Conservation (phyloP, 371 early-diverging fungal genomes). For the Syncephalastrum racemosum region DNA sequence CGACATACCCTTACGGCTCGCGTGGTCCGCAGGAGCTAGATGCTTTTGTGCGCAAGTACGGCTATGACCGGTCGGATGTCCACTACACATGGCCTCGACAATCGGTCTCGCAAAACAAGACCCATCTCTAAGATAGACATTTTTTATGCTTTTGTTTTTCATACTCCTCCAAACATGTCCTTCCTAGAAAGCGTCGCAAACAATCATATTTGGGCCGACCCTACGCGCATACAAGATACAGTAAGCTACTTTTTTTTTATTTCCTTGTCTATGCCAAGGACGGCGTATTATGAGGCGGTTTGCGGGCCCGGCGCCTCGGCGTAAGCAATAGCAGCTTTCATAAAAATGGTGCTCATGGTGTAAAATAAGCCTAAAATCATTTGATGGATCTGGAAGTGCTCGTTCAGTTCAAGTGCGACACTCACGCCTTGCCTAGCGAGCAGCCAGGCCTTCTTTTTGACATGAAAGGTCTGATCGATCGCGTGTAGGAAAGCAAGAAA, state of each 20-base stretch:
- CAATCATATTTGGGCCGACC: no score
- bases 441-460: constrained; percentile 55
- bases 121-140: background rate
- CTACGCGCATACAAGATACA: no score
- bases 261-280: no score
- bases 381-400: constrained; percentile 61
- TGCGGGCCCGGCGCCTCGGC: constrained; percentile 50
- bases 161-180: background rate
- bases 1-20: constrained; percentile 78
- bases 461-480: constrained; percentile 52
- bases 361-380: constrained; percentile 51
- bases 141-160: constrained; percentile 7
- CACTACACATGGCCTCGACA: constrained; percentile 45
- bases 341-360: constrained; percentile 50
- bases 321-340: constrained; percentile 64
- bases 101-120: constrained; percentile 19
- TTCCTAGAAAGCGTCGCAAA: no score
- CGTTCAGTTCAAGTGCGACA: constrained; percentile 56
- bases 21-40: constrained; percentile 85
- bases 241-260: no score
- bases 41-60: constrained; percentile 72
- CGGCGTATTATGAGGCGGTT: no score
- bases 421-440: constrained; percentile 45
- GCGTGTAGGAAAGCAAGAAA: constrained; percentile 37
- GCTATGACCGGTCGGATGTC: constrained; percentile 52